Base-by-base conservation (phyloP, 305 asterid species). In the Fraxinus sp. region DNA sequence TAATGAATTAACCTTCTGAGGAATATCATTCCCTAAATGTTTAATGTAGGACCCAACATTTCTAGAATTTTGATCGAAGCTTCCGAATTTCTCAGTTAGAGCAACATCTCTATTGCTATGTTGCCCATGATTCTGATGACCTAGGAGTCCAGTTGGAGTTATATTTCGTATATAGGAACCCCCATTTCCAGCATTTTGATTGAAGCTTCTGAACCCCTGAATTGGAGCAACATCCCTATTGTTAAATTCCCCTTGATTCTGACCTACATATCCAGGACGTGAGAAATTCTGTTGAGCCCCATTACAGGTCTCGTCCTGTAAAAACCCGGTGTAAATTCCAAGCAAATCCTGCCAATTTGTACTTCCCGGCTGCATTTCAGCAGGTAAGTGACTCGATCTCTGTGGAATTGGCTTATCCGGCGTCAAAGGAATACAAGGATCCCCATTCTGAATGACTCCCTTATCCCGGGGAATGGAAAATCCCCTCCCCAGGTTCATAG, bases 401-500 rank as follows among this genome's bases (percentile, higher is more conserved):
- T 70, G 84, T 80, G 84, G 43, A 77, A 81, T 72, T 5, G 86
- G 91, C 88, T 87, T 90, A 49, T 84, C 87, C 13, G 89, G 90
- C 49, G 91, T 85, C 30, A 76, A 78, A 13, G 95, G 95, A 87
- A 84, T 70, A 92, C 95, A 87, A 36, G 70, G 33, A 79, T 88
- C 87, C 78, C 87, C 90, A 85, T 83, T 89, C 84, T 79, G 87
- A 77, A 37, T 3, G 30, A 82, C 87, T 57, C 85, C 90, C 73
- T 90, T 87, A 76, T 82, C 90, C 83, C 49, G 85, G 86, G 89
- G 87, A 82, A 82, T 81, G 20, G 88, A 80, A 82, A 83, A 86
- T 75, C 88, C 90, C 84, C 88, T 91, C 88, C 94, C 94, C 86
- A 83, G 84, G 87, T 88, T 88, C 97, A 93, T 94, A 79, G 16